Base-by-base conservation (phyloP, 768 basidiomycete species). In the Trametes meyenii region DNA sequence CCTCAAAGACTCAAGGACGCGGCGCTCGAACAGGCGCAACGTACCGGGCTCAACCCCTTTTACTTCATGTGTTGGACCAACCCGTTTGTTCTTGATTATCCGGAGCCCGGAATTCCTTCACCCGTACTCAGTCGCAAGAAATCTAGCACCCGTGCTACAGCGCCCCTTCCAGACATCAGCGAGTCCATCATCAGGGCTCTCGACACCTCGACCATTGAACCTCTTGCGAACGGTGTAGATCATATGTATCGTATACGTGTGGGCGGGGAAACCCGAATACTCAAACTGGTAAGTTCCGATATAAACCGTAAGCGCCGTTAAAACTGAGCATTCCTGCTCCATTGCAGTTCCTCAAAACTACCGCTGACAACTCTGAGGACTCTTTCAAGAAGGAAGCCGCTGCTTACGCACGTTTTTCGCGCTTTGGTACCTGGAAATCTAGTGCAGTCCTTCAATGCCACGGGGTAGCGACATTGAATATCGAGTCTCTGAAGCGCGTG, bases 41-140 rank as follows among this genome's bases (percentile, higher is more conserved):
- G 14, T 13, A 29, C 52, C 2, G 51, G 44, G 2, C 8, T 55
- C 16, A 59, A 64, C 38, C 58, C 62, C 2, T 46, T 60, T 19
- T 24, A 24, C 33, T 21, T 44, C 33, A 35, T 19, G 24, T 64
- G 53, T 23, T 50, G 58, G 36, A 50, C n/a, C 12, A 60, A 64
- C 21, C 57, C 58, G 3, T 58, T 55, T 8, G 23, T 50, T 7
- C 35, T 29, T 24, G 62, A 59, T 13, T n/a, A 40, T 5, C 35
- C 35, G 8, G 13, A 14, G 17, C n/a, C 29, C 5, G 29, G n/a
- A 16, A 35, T n/a, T 10, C 13, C 16, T 38, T 19, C 24, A 5
- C 49, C 29, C 19, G 33, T 49, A 5, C 10, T 17, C 11, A 16
- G 29, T n/a, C n/a, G 17, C 33, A n/a, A 35, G n/a, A 33, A 8